Conservation (phyloP, 176 grass and related monocot species). For the Bolboschoenus planiculmis region DNA sequence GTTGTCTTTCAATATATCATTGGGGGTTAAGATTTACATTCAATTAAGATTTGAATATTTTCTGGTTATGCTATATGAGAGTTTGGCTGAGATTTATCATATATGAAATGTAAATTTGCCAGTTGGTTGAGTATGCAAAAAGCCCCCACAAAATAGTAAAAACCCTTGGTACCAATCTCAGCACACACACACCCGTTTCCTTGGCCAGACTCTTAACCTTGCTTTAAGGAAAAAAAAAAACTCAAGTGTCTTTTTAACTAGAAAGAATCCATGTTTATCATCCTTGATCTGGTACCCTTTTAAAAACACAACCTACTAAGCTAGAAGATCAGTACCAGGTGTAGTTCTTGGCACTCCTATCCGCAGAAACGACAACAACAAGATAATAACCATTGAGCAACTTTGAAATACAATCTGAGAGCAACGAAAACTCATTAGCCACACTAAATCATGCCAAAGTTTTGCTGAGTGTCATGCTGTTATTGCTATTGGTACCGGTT, state of each 20-base stretch:
- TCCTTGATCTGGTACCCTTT: neutral
- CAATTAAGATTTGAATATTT: neutral
- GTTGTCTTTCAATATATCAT: neutral
- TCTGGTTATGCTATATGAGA: neutral
- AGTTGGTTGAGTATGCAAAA: neutral
- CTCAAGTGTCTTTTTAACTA: neutral
- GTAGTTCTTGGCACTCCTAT: neutral
- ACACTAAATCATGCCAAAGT: neutral
- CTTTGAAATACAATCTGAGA: neutral
- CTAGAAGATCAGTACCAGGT: neutral
- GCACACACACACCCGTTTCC: neutral
- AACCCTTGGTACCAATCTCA: neutral
- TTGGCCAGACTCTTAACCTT: neutral
- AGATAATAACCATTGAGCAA: neutral
- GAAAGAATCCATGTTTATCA: neutral
- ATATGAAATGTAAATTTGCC: neutral
- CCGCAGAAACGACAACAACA: neutral
- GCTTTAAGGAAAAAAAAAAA: no score
- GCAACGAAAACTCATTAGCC: neutral
- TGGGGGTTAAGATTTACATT: neutral
- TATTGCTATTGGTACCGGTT: neutral
- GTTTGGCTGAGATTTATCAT: neutral
- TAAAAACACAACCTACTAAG: neutral
- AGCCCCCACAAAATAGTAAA: neutral
- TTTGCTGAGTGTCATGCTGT: neutral